These are phyloP conservation scores for Neurospora africana DNA, from an alignment of 495 filamentous ascomycete species.

Conservation along the genomic window DNA sequence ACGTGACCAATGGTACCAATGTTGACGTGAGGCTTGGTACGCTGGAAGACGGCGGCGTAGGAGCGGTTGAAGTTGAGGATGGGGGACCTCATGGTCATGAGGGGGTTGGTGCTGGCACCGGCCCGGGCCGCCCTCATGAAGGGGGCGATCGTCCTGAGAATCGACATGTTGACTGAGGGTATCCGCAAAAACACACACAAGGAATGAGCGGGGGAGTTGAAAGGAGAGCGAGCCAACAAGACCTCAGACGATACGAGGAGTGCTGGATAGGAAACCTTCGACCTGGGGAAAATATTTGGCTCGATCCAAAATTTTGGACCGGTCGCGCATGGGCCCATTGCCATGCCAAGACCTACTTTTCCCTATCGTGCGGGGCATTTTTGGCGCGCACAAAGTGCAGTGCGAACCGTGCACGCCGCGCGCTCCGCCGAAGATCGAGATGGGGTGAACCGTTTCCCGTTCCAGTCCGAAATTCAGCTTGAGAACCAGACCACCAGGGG, in stretches of 20 bases:
- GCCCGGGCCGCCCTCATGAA: constrained; percentile 58
- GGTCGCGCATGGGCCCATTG: constrained; percentile 3
- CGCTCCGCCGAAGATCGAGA: background rate
- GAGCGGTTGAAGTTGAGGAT: constrained; percentile 57
- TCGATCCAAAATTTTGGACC: constrained; percentile 7
- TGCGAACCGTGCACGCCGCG: background rate
- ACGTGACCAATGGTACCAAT: constrained; percentile 99
- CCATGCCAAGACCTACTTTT: background rate
- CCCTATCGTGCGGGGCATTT: background rate
- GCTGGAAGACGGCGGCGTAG: constrained; percentile 68
- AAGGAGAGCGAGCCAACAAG: constrained; percentile 2
- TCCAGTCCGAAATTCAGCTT: background rate
- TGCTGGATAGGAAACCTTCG: background rate
- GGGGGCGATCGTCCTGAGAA: constrained; percentile 53
- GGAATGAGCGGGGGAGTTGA: constrained; percentile 17
- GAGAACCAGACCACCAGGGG: background rate
- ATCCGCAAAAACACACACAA: constrained; percentile 15
- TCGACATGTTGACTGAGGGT: constrained; percentile 46
- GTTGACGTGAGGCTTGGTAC: constrained; percentile 95
- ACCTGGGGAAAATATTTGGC: constrained; percentile 15
- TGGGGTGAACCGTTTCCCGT: background rate
- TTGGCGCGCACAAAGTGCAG: background rate
- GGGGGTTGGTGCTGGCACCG: constrained; percentile 54
- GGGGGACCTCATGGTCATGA: constrained; percentile 45
- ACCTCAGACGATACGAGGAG: constrained; percentile 3